Evolutionary conservation across 148 eudicot genomes (phyloP), one percentile per base, ranked within the genome.

Genomic region (Silene uniflora): DNA sequence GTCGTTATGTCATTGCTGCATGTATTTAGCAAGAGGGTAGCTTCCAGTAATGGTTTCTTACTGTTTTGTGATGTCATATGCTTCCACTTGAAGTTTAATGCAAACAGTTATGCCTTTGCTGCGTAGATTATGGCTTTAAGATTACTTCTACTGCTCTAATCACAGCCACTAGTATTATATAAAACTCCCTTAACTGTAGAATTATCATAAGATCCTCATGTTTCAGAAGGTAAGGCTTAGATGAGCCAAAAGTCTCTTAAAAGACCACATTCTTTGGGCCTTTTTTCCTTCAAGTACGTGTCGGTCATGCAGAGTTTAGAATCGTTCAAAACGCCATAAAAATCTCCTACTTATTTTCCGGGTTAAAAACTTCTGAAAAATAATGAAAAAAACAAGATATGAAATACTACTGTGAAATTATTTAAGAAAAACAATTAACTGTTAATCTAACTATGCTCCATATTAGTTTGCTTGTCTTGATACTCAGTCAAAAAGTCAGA

Each of bases 21-120:
- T 59, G 44, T 10, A n/a, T 47, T 67, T 22, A 60, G 22, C 63
- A 76, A 58, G 24, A 44, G 64, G 42, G 47, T 52, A 59, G n/a
- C 83, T 80, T 80, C 61, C 72, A 49, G 62, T 13, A 67, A 68
- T 73, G 35, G 60, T 21, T 81, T 47, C 29, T 73, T 32, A 77
- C 27, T 72, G 46, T 62, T 60, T 32, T 73, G 61, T 81, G 83
- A 77, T 69, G 56, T 77, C 68, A 76, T 22, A 44, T 76, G 62
- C 83, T 81, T 81, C 27, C 42, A 54, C 73, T 81, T 81, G 80
- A 67, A 76, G 83, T 74, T 60, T 72, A 67, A 66, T 76, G 62
- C 23, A 24, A 55, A 23, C 19, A n/a, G 14, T 72, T 21, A 18
- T 72, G 55, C 58, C 54, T 59, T 73, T 47, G 63, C 49, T 72